These are phyloP conservation scores for Oryza meyeriana DNA, from an alignment of 176 grass and related monocot genomes.

Conservation along the genomic window DNA sequence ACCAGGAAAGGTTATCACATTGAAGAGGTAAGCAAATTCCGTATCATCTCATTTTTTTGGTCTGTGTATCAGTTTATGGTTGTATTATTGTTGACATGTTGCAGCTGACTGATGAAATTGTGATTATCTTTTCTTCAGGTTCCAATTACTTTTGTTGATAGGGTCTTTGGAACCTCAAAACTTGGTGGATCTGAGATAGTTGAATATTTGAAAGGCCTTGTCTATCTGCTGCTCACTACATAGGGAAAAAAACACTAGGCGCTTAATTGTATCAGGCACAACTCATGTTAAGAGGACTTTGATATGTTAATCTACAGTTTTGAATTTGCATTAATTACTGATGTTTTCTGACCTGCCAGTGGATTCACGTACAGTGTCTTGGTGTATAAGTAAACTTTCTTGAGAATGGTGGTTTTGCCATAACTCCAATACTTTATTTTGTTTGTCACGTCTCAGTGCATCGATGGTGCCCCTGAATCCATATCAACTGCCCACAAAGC, in stretches of 20 bases:
- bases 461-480: not conserved
- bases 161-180: constrained; percentile 91
- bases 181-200: constrained; percentile 98
- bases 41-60: not conserved
- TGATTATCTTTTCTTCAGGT: constrained; percentile 50
- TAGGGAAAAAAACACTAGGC: constrained; percentile 34
- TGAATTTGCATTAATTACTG: not conserved
- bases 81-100: not conserved
- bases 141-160: constrained; percentile 94
- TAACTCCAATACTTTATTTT: not conserved
- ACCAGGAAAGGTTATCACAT: constrained; percentile 85
- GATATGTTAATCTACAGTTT: not conserved
- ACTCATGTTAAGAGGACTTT: constrained; percentile 1
- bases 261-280: not conserved
- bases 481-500: not conserved
- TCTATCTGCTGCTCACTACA: constrained; percentile 82
- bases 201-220: constrained; percentile 86
- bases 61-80: not conserved
- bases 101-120: constrained; percentile 5
- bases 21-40: constrained; percentile 59
- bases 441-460: not conserved
- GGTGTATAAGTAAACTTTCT: not conserved
- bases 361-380: not conserved
- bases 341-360: not conserved
- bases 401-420: not conserved